Base-by-base conservation (phyloP, 129 eudicot species). In the Saposhnikovia divaricata region DNA sequence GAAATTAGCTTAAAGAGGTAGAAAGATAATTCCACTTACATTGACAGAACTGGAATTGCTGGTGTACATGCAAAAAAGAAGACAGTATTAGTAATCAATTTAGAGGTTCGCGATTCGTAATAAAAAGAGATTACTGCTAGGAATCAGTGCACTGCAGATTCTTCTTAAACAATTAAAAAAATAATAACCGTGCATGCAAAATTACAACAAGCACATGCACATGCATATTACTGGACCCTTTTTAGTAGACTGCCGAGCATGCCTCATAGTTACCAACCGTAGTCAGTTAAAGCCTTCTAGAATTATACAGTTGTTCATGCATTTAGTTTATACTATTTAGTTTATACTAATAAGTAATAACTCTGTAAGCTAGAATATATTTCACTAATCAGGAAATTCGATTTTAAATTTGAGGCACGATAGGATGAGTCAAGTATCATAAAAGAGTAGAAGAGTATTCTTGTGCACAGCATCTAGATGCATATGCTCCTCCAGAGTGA, bases 41-140 rank as follows among this genome's bases (percentile, higher is more conserved):
- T 91, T 43, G 98, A 94, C 76, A 94, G 96, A 61, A 94, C 91
- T 75, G 98, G 98, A 80, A 94, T 94, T 15, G 98, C 98, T 94
- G 97, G 81, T 70, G 75, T 85, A 74, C 89, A 85, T 83, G 86
- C 85, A 84, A 46, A 80, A 80, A 82, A 83, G 31, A 78, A 68
- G 31, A 75, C 48, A 71, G 39, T 13, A 51, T 37, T 59, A 68
- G 77, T 38, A 75, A 75, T 83, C 34, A 73, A 63, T 69, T 39
- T 77, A 72, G 80, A 76, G 18, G 40, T 27, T 45, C 18, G 11
- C 21, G 59, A 34, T 70, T 46, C 53, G 57, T 47, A 6, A 45
- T 8, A 48, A 51, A 59, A 23, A 77, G 3, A 50, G 44, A 78
- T 7, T 47, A 59, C 18, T 45, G 48, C 10, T 50, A 47, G 21